Evolutionary conservation across 139 green algal species (phyloP), one percentile per base, ranked within the genome.

Genomic region (Raphidocelis subcapitata): DNA sequence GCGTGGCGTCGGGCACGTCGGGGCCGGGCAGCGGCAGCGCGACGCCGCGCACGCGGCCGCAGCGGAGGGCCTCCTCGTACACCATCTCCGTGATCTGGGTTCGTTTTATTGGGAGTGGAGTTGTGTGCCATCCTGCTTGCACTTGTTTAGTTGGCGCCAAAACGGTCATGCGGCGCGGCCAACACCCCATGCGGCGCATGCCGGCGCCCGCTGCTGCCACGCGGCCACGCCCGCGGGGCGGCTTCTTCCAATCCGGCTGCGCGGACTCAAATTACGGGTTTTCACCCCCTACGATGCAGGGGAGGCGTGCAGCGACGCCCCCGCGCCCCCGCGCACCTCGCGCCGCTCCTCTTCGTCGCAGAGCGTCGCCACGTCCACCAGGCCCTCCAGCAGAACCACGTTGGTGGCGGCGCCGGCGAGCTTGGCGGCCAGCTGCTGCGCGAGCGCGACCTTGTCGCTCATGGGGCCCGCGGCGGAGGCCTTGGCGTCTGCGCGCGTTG

Each of bases 21-120:
- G 66, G 18, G 1, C 87, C 84, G 14, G 91, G 90, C 12, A 76
- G 31, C 26, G 90, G 87, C 55, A 90, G 82, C 5, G 73, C 76
- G 46, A 95, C 66, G 21, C 70, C 87, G 32, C 82, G 26, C 64
- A 95, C 81, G 20, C 55, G 72, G 55, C 87, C 85, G 70, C 87
- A 87, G 76, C 89, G 85, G 47, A 71, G 55, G 3, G 77, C 81
- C 81, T 96, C 91, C 41, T 86, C 74, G 14, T 77, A 66, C 59
- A 95, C 86, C 63, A 94, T 91, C 47, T 94, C 87, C 51, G 82
- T 68, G 64, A 95, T 69, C 86, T 92, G 77, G 67, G 31, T 26
- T 54, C 1, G 35, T n/a, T n/a, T n/a, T n/a, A n/a, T n/a, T n/a
- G n/a, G n/a, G n/a, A n/a, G n/a, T n/a, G n/a, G n/a, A n/a, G n/a